These are phyloP conservation scores for Komagataella pseudopastoris DNA, from an alignment of 805 yeast species.

Conservation along the genomic window DNA sequence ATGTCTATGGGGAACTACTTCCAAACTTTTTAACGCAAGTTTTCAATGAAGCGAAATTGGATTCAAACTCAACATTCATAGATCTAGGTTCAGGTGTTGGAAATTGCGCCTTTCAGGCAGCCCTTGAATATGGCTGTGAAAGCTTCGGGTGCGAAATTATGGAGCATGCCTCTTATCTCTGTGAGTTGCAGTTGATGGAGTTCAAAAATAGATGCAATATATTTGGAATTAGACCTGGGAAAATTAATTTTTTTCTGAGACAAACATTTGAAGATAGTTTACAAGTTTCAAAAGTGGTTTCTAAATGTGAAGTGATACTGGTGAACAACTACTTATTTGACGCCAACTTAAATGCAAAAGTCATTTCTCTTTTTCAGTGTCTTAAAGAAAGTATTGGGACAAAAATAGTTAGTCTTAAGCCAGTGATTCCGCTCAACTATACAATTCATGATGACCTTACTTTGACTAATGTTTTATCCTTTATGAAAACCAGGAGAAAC, in stretches of 20 bases:
- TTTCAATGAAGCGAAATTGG: conserved; percentile 43
- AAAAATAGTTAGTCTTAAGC: conserved; percentile 65
- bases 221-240: conserved; percentile 52
- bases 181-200: conserved; percentile 45
- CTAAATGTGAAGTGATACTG: conserved; percentile 56
- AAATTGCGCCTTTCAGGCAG: conserved; percentile 80
- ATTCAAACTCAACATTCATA: conserved; percentile 45
- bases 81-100: conserved; percentile 95
- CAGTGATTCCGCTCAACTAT: conserved; percentile 68
- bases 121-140: conserved; percentile 69
- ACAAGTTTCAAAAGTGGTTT: conserved; percentile 37
- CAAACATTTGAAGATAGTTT: conserved; percentile 63
- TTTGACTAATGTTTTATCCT: conserved; percentile 43
- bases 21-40: conserved; percentile 65
- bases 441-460: conserved; percentile 30
- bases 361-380: conserved; percentile 49
- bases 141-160: conserved; percentile 88
- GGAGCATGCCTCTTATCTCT: conserved; percentile 65
- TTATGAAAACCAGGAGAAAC: conserved; percentile 47
- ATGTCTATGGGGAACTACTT: conserved; percentile 82
- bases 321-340: conserved; percentile 81
- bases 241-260: conserved; percentile 41
- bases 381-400: conserved; percentile 50
- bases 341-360: conserved; percentile 53
- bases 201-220: conserved; percentile 41